These are phyloP conservation scores for Claviceps fusiformis DNA, from an alignment of 2,329 filamentous ascomycete genomes.

Conservation along the genomic window DNA sequence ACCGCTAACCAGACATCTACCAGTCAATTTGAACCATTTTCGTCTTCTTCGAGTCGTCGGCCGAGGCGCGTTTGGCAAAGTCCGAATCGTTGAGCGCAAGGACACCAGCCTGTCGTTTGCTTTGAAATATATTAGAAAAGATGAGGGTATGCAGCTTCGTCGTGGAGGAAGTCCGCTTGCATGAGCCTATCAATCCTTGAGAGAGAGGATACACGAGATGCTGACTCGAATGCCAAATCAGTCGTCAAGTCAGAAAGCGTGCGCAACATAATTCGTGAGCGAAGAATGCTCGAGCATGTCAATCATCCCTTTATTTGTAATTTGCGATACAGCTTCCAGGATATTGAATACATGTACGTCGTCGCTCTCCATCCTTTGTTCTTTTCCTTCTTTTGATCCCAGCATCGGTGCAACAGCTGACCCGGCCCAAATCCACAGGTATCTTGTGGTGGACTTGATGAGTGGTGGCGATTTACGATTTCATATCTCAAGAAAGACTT, in stretches of 20 bases:
- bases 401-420: neutral
- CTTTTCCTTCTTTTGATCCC: neutral
- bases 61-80: constrained; percentile 96
- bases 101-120: constrained; percentile 90
- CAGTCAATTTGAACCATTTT: constrained; percentile 96
- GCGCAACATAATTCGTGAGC: constrained; percentile 92
- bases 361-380: neutral
- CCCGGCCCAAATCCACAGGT: constrained; percentile 40
- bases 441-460: constrained; percentile 96
- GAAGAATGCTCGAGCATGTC: constrained; percentile 94
- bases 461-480: constrained; percentile 92
- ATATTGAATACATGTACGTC: constrained; percentile 92
- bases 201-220: neutral
- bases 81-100: constrained; percentile 95
- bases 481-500: constrained; percentile 94
- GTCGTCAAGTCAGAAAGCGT: constrained; percentile 96
- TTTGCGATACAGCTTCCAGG: constrained; percentile 95
- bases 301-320: constrained; percentile 98
- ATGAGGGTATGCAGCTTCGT: constrained; percentile 58
- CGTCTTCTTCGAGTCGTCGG: constrained; percentile 88
- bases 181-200: neutral
- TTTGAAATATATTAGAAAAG: constrained; percentile 95
- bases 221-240: constrained; percentile 22
- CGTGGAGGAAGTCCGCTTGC: neutral
- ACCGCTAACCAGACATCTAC: neutral